phyloP scores from a whole-genome alignment of 2,329 filamentous ascomycete species.

The Dactylellina haptotyla region DNA sequence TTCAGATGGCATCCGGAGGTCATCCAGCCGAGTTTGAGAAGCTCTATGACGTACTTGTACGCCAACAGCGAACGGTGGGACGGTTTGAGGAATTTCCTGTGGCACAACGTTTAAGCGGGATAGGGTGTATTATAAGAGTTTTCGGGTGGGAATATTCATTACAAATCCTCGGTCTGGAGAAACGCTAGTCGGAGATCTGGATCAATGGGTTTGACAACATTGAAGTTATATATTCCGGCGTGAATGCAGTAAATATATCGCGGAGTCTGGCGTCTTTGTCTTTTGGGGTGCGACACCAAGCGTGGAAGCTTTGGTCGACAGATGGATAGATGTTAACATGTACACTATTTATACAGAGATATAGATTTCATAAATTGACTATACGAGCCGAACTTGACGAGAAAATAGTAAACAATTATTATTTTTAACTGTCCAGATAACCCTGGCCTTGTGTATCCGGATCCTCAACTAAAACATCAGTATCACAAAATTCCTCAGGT shows the following conservation, averaged over 20 bases:
- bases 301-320: neutral
- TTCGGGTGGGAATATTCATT: neutral
- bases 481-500: too few relatives aligned
- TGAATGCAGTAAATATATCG: constrained; percentile 25
- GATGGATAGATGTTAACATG: constrained; percentile 38
- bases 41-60: constrained; percentile 98
- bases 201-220: neutral
- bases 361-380: constrained; percentile 19
- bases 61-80: constrained; percentile 90
- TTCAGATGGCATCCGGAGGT: constrained; percentile 92
- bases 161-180: neutral
- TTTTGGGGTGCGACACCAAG: constrained; percentile 13
- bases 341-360: constrained; percentile 38
- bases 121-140: neutral
- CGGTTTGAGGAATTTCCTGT: constrained; percentile 81
- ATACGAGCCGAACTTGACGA: neutral
- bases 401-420: neutral
- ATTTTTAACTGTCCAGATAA: neutral
- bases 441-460: too few relatives aligned
- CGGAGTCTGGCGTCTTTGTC: constrained; percentile 46
- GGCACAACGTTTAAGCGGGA: constrained; percentile 75
- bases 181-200: neutral
- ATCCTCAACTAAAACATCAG: too few relatives aligned
- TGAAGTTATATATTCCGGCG: neutral
- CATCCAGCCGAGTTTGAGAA: constrained; percentile 87